These are phyloP conservation scores for Comarum palustre DNA, from an alignment of 306 rosid species.

Conservation along the genomic window DNA sequence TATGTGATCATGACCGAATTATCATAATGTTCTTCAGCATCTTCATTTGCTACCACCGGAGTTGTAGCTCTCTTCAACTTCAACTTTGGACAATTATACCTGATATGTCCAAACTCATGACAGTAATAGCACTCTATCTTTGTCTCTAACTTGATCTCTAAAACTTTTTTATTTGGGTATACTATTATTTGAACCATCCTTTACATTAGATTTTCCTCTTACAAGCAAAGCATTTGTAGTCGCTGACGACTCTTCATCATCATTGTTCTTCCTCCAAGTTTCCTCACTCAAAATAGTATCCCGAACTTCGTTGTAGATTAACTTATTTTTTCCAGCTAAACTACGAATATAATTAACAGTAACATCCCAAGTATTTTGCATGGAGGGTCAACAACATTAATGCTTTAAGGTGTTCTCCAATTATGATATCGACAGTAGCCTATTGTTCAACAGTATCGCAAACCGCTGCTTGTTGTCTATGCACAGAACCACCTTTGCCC, in stretches of 20 bases:
- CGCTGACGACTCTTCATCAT: background rate
- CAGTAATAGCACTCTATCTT: background rate
- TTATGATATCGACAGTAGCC: background rate
- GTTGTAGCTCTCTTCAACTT: background rate
- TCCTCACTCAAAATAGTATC: background rate
- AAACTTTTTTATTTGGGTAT: background rate
- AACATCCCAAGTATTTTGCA: background rate
- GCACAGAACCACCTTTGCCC: background rate
- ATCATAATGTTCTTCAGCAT: background rate
- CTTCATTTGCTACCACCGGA: background rate
- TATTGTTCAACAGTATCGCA: background rate
- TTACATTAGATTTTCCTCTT: background rate
- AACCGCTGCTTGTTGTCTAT: background rate
- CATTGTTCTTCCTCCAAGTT: background rate
- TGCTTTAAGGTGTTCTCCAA: background rate
- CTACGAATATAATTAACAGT: background rate
- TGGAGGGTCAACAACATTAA: background rate
- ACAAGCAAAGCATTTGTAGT: background rate
- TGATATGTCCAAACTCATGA: background rate
- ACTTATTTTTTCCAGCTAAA: background rate
- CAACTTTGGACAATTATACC: background rate
- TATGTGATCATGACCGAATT: background rate
- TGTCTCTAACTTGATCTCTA: background rate
- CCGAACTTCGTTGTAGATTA: background rate
- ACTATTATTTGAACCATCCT: background rate